Evolutionary conservation across 192 early-diverging fungal species (phyloP), one percentile per base, ranked within the genome.

Genomic region (Coemansia sp.): DNA sequence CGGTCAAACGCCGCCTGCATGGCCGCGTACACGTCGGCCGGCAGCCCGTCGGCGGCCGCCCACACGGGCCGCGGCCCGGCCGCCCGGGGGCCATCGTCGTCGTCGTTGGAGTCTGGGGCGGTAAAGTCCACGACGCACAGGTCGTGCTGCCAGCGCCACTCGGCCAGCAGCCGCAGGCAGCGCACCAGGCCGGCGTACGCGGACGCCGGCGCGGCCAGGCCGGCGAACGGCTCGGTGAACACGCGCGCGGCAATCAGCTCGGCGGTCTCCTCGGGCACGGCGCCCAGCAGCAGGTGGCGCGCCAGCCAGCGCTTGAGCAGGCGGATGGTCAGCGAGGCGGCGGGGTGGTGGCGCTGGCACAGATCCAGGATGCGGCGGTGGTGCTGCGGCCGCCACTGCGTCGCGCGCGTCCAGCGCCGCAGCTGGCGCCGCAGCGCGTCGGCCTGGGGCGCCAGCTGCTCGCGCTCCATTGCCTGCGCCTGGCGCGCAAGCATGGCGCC

Each of bases 271-370:
- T 88, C 87, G 0, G 83, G 62, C 5, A 96, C 78, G n/a, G 42
- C 53, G 55, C 64, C 62, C 23, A 89, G 78, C 5, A 95, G 75
- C 77, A 90, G 75, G 58, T 98, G 94, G 17, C 87, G 78, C 7
- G 84, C 76, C 22, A 94, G 67, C 93, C 93, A 98, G 53, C 93
- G 83, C 81, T 98, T 98, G 15, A 83, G 66, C 45, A 98, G 70
- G 15, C 95, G 84, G 23, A 95, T 86, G 5, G 92, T 89, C 31
- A 82, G 67, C 9, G 89, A 87, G 11, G 88, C 81, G 10, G 86
- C 84, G 22, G 91, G 85, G 61, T 83, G 64, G 27, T 60, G 81
- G 41, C 81, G 78, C 39, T 84, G 82, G 70, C 88, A 91, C 31
- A 93, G 71, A 38, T 87, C 83, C 45, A 87, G 85, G 12, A 96